Evolutionary conservation across 2,329 filamentous ascomycete species (phyloP), one percentile per base, ranked within the genome.

Genomic region (Purpureocillium takamizusanense): DNA sequence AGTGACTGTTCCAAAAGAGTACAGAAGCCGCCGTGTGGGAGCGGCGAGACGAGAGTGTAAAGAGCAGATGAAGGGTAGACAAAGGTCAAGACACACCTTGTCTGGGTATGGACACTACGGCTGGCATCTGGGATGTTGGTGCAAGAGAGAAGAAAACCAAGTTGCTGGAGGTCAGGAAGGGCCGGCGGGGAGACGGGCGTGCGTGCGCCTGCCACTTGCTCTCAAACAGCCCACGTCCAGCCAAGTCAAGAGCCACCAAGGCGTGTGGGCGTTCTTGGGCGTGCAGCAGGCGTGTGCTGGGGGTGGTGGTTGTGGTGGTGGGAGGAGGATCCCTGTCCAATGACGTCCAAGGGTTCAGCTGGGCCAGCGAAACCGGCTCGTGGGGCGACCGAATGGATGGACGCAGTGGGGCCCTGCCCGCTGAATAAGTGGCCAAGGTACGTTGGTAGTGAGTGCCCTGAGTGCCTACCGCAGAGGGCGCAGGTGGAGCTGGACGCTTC

Each of bases 281-380:
- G 39, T 42, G 41, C 41, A 40, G 35, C 36, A 36, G 36, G 31
- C 28, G 31, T 21, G 28, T 35, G 37, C 27, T 21, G 28, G 21
- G 21, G 6, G 21, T 9, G 21, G 33, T 16, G 13, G 18, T 11
- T 9, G 4, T 28, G 33, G 33, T 35, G 32, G 21, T 25, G 21
- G 21, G 21, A 25, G 21, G 21, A 25, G 21, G 10, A 25, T 17
- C 36, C 32, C 35, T 36, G 42, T 35, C 44, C 42, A 45, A 46
- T 46, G 37, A 42, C 39, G 43, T 40, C 31, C 21, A 29, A 42
- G 40, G 40, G 31, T 28, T 13, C 33, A 12, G 33, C 18, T 18
- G 6, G 34, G 31, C 46, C 46, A 46, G 46, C 45, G 45, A 45
- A 41, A 48, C 42, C 45, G 45, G 45, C 46, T 42, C 43, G 46